Evolutionary conservation across 495 filamentous ascomycete species (phyloP).

Genomic region (Aspergillus asperescens): DNA sequence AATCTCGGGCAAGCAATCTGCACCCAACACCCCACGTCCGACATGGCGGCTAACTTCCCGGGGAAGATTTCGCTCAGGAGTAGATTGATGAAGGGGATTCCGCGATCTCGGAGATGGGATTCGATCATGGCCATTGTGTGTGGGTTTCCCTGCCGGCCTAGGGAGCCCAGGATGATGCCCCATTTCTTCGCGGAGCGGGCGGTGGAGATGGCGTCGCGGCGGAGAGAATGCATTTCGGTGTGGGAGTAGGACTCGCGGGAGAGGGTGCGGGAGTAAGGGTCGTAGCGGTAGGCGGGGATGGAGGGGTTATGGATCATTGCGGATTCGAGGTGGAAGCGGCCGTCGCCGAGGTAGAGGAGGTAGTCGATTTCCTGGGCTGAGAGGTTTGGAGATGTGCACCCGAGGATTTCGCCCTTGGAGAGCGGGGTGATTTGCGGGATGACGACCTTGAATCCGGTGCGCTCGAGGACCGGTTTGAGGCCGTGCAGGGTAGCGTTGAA

Average conservation of each 20-base stretch:
- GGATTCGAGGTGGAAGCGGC: conserved; percentile 92
- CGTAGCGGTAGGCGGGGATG: conserved; percentile 90
- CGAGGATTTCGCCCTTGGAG: conserved; percentile 89
- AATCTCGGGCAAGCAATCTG: conserved; percentile 92
- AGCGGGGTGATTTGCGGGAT: conserved; percentile 92
- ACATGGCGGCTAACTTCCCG: conserved; percentile 86
- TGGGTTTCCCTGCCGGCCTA: conserved; percentile 93
- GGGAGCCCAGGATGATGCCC: conserved; percentile 88
- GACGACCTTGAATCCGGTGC: conserved; percentile 72
- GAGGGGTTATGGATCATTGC: conserved; percentile 97
- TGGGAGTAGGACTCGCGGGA: conserved; percentile 88
- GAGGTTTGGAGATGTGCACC: conserved; percentile 85
- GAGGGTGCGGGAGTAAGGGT: conserved; percentile 88
- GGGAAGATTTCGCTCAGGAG: conserved; percentile 93
- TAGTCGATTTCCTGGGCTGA: conserved; percentile 55
- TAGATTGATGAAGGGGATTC: conserved; percentile 74
- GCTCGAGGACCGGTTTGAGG: conserved; percentile 66
- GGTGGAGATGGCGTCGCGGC: conserved; percentile 66
- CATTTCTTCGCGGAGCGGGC: conserved; percentile 77
- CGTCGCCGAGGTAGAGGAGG: conserved; percentile 91
- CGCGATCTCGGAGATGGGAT: conserved; percentile 57
- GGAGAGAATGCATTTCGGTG: conserved; percentile 76
- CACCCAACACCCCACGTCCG: conserved; percentile 93
- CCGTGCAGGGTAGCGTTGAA: conserved; percentile 96
- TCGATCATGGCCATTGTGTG: conserved; percentile 87